A percentile compares a stretch with the other conserved stretches of the same genome.
These are phyloP conservation scores for Lactarius psammicola DNA, from an alignment of 768 basidiomycete species.

Conservation along the genomic window DNA sequence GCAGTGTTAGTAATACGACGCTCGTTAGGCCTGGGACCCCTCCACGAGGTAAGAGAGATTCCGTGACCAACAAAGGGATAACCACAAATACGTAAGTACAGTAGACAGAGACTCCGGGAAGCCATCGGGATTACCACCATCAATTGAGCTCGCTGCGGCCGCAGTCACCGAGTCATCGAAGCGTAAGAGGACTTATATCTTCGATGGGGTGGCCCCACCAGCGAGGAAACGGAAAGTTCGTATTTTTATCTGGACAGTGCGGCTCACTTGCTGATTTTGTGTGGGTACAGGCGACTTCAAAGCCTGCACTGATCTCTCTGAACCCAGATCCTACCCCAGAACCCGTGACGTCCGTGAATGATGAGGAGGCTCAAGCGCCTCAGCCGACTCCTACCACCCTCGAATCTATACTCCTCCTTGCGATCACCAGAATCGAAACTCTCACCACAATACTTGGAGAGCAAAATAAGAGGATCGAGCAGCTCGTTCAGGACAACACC, in stretches of 20 bases:
- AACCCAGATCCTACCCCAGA: not conserved
- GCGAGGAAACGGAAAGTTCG: conserved; percentile 23
- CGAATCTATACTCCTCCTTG: not conserved
- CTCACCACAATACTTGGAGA: not conserved
- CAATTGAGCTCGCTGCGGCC: not conserved
- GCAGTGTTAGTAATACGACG: conserved; percentile 18
- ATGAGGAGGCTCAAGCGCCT: not conserved
- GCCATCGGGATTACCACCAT: not conserved
- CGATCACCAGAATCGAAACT: not conserved
- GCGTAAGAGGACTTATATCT: conserved; percentile 16
- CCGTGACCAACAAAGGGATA: not conserved
- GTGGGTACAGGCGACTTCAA: not conserved
- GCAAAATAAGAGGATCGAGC: conserved; percentile 12
- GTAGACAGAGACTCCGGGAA: conserved; percentile 1
- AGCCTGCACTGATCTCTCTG: not conserved
- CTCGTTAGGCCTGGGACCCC: conserved; percentile 9
- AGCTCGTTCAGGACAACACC: not conserved
- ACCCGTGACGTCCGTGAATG: not conserved
- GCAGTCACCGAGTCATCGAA: not conserved
- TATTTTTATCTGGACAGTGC: not conserved
- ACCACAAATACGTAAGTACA: conserved; percentile 5
- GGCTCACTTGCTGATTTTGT: not conserved
- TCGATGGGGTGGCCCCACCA: conserved; percentile 16
- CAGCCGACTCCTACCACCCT: not conserved
- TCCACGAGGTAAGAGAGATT: conserved; percentile 11